Evolutionary conservation across 2,329 filamentous ascomycete genomes (phyloP), one percentile per base, ranked within the genome.

Genomic region (Leptoxyphium fumago): DNA sequence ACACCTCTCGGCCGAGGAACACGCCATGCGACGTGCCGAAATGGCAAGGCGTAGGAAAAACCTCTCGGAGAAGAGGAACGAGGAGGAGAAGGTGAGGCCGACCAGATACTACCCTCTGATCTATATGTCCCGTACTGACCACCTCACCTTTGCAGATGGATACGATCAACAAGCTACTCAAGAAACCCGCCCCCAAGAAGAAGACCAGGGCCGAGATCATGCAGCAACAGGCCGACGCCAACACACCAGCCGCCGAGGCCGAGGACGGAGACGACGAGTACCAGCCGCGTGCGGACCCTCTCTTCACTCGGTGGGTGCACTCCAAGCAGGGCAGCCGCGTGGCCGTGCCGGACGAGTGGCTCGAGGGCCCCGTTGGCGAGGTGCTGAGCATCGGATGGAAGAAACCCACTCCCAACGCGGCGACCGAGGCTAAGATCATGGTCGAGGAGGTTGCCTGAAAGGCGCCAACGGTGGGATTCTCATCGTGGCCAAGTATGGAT

Each of bases 91-190:
- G 71, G 76, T 79, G 57, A n/a, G n/a, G n/a, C n/a, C n/a, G n/a
- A 26, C 58, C 49, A 38, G 9, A 13, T n/a, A 7, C 44, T 32
- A n/a, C 15, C 32, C 43, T 21, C 21, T 21, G 11, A 34, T 18
- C 2, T n/a, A 21, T 8, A 15, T 29, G 18, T 41, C 32, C n/a
- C 10, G 6, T 38, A 14, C 18, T 39, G 30, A 49, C 45, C 39
- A 14, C 32, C 13, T 29, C 15, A n/a, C 2, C 45, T 1, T 9
- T 29, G 14, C 46, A 88, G 83, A 84, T 86, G 75, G 84, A 89
- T 69, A 91, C 84, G 0, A 89, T 91, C 73, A 88, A 91, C 69
- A 87, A 88, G 56, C 77, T 91, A 2, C 76, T 91, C 43, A 87
- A 87, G 38, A 87, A 88, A 59, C 84, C 88, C 60, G 82, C 84